These are phyloP conservation scores for Penicillium aurantiogriseum DNA, from an alignment of 2,329 filamentous ascomycete genomes.

Conservation along the genomic window DNA sequence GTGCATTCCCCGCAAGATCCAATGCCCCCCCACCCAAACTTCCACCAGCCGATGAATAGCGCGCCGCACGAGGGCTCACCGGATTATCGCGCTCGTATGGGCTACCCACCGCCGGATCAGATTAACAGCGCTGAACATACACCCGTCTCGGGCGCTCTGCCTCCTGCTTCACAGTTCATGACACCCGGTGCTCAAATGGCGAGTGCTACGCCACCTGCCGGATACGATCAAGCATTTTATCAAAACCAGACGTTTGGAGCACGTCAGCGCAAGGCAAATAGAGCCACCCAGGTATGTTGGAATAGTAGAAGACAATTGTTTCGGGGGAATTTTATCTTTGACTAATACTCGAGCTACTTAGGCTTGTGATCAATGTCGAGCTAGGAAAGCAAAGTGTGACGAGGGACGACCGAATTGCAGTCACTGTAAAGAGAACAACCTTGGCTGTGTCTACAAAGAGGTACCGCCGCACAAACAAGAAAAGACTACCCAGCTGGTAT, in stretches of 20 bases:
- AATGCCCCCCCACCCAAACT: conserved; percentile 26
- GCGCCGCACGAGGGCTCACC: conserved; percentile 31
- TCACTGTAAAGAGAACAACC: conserved; percentile 79
- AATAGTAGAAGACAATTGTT: neutral
- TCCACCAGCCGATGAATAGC: conserved; percentile 36
- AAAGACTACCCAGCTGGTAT: conserved; percentile 39
- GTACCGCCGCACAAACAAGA: conserved; percentile 79
- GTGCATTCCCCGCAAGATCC: conserved; percentile 30
- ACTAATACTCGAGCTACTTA: conserved; percentile 38
- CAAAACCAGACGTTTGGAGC: conserved; percentile 31
- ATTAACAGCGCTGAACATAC: conserved; percentile 32
- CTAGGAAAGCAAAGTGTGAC: conserved; percentile 87
- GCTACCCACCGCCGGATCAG: conserved; percentile 32
- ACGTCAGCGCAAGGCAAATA: conserved; percentile 40
- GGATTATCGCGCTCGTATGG: conserved; percentile 36
- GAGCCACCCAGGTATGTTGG: conserved; percentile 41
- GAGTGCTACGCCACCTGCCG: conserved; percentile 24
- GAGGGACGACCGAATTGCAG: conserved; percentile 80
- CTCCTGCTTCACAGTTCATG: conserved; percentile 31
- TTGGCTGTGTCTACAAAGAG: conserved; percentile 84
- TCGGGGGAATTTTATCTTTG: too few relatives aligned
- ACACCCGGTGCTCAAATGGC: conserved; percentile 28
- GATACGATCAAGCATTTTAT: conserved; percentile 36
- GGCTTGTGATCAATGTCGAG: conserved; percentile 88
- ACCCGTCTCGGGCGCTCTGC: conserved; percentile 30